Percentiles rank a stretch among this genome's conserved stretches.
Conservation (phyloP, 225 moss, liverwort and hornwort genomes). For the Marchantia paleacea region DNA sequence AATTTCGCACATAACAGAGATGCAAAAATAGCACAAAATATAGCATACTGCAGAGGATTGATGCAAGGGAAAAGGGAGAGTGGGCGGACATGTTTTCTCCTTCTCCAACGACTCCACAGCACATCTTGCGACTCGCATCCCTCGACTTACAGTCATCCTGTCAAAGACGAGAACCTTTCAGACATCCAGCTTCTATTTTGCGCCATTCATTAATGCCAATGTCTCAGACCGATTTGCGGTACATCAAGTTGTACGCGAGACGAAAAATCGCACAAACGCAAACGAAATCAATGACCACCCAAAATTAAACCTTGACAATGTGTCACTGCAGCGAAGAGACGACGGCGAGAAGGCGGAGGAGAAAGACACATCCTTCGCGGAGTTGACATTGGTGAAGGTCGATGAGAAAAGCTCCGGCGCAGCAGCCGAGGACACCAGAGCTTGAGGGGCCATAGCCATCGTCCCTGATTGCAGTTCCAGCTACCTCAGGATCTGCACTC, state of each 20-base stretch:
- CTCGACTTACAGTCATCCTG: neutral
- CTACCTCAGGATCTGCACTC: neutral
- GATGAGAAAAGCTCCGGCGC: neutral
- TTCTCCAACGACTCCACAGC: neutral
- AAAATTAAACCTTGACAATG: neutral
- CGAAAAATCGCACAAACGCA: neutral
- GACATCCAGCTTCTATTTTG: neutral
- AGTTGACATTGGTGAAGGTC: neutral
- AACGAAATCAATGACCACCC: neutral
- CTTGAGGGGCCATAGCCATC: constrained; percentile 13
- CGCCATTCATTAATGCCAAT: neutral
- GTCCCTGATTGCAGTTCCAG: neutral
- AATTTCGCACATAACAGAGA: too few relatives aligned
- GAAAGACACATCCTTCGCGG: neutral
- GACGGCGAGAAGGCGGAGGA: constrained; percentile 14
- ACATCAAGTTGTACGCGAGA: neutral
- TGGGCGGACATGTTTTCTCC: neutral
- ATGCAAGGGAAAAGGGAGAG: too few relatives aligned
- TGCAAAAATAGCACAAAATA: too few relatives aligned
- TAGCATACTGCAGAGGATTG: too few relatives aligned
- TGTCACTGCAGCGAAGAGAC: neutral
- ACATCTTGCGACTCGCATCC: neutral
- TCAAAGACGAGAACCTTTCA: neutral
- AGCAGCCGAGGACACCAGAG: neutral
- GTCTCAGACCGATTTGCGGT: neutral